A percentile compares a stretch with the other conserved stretches of the same genome.
phyloP scores from a whole-genome alignment of 139 green algal species.

The Nannochloris sp. region DNA sequence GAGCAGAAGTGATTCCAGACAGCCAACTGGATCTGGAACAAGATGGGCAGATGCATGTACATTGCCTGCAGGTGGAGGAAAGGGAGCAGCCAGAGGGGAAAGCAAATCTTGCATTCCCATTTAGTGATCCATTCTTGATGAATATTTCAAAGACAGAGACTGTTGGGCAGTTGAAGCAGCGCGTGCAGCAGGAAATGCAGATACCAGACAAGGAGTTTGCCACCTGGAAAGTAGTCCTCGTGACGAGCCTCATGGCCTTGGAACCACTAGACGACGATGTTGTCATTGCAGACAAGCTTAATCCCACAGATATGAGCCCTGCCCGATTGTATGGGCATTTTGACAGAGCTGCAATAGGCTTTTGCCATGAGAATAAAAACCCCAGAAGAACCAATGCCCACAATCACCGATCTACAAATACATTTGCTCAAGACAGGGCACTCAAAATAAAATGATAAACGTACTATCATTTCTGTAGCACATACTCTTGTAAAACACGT shows the following conservation, averaged over 20 bases:
- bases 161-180: slow-evolving; percentile 35
- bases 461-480: neutral
- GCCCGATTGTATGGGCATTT: slow-evolving; percentile 12
- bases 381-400: slow-evolving; percentile 27
- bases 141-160: slow-evolving; percentile 60
- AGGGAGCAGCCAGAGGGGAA: slow-evolving; percentile 5
- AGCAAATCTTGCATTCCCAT: slow-evolving; percentile 33
- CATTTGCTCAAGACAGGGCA: slow-evolving; percentile 1
- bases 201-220: slow-evolving; percentile 71
- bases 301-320: slow-evolving; percentile 3
- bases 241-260: slow-evolving; percentile 14
- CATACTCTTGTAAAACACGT: neutral
- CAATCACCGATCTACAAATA: slow-evolving; percentile 20
- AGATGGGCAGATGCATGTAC: slow-evolving; percentile 7
- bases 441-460: slow-evolving; percentile 11
- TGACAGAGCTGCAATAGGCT: slow-evolving; percentile 50
- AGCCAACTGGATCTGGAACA: slow-evolving; percentile 42
- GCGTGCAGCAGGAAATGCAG: slow-evolving; percentile 63
- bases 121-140: slow-evolving; percentile 87
- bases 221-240: slow-evolving; percentile 69
- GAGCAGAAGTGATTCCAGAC: slow-evolving; percentile 57
- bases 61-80: slow-evolving; percentile 26
- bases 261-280: slow-evolving; percentile 66
- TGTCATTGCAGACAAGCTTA: slow-evolving; percentile 19
- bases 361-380: slow-evolving; percentile 65